phyloP scores from a whole-genome alignment of 768 basidiomycete species.

The Panellus pusillus region DNA sequence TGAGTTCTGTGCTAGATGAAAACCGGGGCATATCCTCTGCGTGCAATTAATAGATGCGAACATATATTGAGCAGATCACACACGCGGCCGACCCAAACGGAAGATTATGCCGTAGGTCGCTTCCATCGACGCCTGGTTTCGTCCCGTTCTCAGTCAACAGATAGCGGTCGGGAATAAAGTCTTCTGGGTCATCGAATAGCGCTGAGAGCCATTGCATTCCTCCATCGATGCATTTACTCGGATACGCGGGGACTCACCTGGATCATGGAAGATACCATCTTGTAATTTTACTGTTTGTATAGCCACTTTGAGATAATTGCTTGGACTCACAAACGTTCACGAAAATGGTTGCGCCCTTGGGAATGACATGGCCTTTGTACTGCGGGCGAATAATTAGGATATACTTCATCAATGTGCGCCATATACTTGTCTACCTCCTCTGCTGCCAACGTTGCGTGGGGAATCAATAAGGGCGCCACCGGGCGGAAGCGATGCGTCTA shows the following conservation, averaged over 20 bases:
- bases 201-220: background rate
- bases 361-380: background rate
- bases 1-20: conserved; percentile 19
- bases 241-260: background rate
- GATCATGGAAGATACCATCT: background rate
- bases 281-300: background rate
- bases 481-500: background rate
- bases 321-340: background rate
- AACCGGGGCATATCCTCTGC: conserved; percentile 24
- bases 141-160: conserved; percentile 18
- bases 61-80: background rate
- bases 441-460: background rate
- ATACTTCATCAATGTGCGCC: background rate
- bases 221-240: too few relatives aligned
- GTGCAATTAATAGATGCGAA: background rate
- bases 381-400: background rate
- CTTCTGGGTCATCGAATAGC: conserved; percentile 11
- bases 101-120: conserved; percentile 14
- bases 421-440: background rate
- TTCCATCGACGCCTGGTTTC: conserved; percentile 12
- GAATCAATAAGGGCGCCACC: background rate
- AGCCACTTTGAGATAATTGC: background rate
- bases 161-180: conserved; percentile 17
- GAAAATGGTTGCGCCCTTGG: background rate
- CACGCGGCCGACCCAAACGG: conserved; percentile 23